Conservation (phyloP, 805 yeast species). For the Sugiyamaella floridensis region DNA sequence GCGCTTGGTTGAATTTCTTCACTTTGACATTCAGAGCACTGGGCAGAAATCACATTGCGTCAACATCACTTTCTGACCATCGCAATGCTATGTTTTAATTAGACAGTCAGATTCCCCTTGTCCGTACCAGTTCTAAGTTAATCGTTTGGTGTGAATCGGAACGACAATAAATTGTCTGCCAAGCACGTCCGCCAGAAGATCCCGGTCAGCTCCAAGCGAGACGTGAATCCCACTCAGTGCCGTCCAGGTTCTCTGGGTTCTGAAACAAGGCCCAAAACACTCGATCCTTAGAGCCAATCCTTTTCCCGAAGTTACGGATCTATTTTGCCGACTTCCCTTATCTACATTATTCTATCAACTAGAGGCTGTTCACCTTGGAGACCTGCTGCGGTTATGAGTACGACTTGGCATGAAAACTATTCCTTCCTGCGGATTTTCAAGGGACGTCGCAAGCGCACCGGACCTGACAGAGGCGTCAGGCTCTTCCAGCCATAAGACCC, state of each 20-base stretch:
- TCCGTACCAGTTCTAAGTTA: slow-evolving; percentile 28
- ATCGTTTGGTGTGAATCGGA: slow-evolving; percentile 21
- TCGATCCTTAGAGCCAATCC: slow-evolving; percentile 40
- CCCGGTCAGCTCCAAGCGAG: slow-evolving; percentile 5
- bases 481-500: slow-evolving; percentile 38
- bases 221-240: slow-evolving; percentile 6
- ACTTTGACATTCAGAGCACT: slow-evolving; percentile 39
- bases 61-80: slow-evolving; percentile 41
- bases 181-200: slow-evolving; percentile 7
- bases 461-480: slow-evolving; percentile 34
- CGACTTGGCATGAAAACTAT: slow-evolving; percentile 36
- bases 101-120: slow-evolving; percentile 41
- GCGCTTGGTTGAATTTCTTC: slow-evolving; percentile 36
- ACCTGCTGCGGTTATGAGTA: slow-evolving; percentile 42
- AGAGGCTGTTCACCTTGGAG: slow-evolving; percentile 43
- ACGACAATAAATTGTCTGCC: slow-evolving; percentile 9
- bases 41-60: slow-evolving; percentile 42
- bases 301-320: slow-evolving; percentile 40
- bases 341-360: slow-evolving; percentile 40
- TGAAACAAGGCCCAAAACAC: slow-evolving; percentile 34
- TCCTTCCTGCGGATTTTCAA: slow-evolving; percentile 38
- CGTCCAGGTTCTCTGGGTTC: slow-evolving; percentile 28
- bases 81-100: slow-evolving; percentile 41
- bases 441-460: slow-evolving; percentile 39
- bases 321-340: slow-evolving; percentile 41